Conservation (phyloP, 345 rosid genomes). For the Bruguiera parviflora region DNA sequence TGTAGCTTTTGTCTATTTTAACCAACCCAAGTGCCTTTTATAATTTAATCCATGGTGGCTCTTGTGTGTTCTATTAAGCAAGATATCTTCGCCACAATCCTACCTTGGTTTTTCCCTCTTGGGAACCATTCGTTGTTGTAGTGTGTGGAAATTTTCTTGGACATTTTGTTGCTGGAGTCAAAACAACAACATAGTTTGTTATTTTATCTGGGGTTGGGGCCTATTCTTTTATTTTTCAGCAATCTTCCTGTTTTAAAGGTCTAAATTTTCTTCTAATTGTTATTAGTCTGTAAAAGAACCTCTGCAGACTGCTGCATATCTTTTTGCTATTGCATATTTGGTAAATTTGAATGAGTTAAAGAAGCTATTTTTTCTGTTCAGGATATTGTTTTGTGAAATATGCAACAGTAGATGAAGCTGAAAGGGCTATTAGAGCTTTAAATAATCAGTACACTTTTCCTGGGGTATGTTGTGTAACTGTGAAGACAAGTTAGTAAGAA, state of each 20-base stretch:
- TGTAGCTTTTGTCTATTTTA: neutral
- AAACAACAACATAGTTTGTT: no score
- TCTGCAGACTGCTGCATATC: neutral
- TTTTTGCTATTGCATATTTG: neutral
- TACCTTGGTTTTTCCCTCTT: no score
- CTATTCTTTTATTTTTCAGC: no score
- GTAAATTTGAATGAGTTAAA: neutral
- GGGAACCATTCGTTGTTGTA: no score
- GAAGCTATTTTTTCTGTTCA: constrained; percentile 27
- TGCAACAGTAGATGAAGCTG: constrained; percentile 62
- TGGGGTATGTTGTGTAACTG: constrained; percentile 55
- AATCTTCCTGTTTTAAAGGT: no score
- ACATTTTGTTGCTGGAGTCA: no score
- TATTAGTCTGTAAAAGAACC: no score
- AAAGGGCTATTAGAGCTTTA: constrained; percentile 67
- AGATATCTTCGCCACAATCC: no score
- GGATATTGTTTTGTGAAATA: constrained; percentile 89
- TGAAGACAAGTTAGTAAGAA: constrained; percentile 1
- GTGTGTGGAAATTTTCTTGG: no score
- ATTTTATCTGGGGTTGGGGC: no score
- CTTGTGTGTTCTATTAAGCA: neutral
- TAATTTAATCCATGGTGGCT: neutral
- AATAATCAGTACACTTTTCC: constrained; percentile 57
- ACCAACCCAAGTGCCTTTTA: neutral
- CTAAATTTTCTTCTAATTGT: no score